Conservation (phyloP, 768 basidiomycete species). For the Solioccasus polychromus region DNA sequence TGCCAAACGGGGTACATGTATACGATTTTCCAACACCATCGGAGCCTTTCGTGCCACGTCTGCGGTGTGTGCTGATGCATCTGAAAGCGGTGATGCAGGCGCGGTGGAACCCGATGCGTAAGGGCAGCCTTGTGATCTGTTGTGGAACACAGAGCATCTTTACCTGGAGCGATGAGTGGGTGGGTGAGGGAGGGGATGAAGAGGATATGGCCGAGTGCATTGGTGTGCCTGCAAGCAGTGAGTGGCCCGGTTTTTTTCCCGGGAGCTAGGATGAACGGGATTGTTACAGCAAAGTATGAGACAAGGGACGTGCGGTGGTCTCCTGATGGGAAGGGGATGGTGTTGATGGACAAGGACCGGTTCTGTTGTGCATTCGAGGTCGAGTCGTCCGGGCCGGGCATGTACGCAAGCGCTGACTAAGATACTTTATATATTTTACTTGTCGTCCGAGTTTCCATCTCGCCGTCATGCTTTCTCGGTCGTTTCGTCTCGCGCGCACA, state of each 20-base stretch:
- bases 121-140: conserved; percentile 64
- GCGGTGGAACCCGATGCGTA: conserved; percentile 83
- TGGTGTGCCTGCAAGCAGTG: conserved; percentile 82
- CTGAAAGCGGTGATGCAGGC: conserved; percentile 59
- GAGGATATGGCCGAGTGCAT: conserved; percentile 87
- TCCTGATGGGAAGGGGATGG: conserved; percentile 80
- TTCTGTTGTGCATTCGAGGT: conserved; percentile 90
- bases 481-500: conserved; percentile 51
- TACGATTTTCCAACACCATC: conserved; percentile 67
- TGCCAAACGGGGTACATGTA: conserved; percentile 63
- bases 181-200: conserved; percentile 54
- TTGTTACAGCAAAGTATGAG: conserved; percentile 60
- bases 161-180: conserved; percentile 84
- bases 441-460: neutral
- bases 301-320: conserved; percentile 73
- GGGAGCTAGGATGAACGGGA: neutral
- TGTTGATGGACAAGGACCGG: conserved; percentile 69
- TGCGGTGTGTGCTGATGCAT: conserved; percentile 70
- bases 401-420: conserved; percentile 16
- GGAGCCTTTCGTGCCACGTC: conserved; percentile 53
- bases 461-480: conserved; percentile 57
- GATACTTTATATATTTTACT: neutral
- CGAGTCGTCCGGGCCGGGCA: conserved; percentile 21
- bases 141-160: conserved; percentile 67
- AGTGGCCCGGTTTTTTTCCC: neutral